phyloP scores from a whole-genome alignment of 331 rosid genomes.

The Phaseolus coccineus region DNA sequence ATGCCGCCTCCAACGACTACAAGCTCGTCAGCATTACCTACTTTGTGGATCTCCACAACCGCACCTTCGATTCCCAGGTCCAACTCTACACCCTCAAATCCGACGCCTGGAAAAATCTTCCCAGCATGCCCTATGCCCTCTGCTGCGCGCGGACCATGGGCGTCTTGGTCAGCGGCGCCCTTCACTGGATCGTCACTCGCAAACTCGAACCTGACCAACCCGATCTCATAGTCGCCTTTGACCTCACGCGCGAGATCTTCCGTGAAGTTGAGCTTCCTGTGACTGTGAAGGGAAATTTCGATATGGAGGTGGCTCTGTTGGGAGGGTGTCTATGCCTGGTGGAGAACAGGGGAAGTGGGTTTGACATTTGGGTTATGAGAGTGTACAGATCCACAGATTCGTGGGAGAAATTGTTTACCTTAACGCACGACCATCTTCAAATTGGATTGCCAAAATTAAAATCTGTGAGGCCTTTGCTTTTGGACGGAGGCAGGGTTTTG shows the following conservation, averaged over 20 bases:
- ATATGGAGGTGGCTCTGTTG: slow-evolving; percentile 58
- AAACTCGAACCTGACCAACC: slow-evolving; percentile 41
- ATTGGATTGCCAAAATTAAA: slow-evolving; percentile 27
- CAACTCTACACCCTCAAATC: slow-evolving; percentile 58
- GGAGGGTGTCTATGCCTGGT: slow-evolving; percentile 62
- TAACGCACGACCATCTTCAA: slow-evolving; percentile 26
- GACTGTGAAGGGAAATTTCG: slow-evolving; percentile 28
- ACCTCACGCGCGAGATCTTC: slow-evolving; percentile 51
- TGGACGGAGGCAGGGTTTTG: slow-evolving; percentile 51
- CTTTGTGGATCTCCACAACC: slow-evolving; percentile 50
- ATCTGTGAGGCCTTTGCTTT: slow-evolving; percentile 65
- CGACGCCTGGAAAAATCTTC: slow-evolving; percentile 58
- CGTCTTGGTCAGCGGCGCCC: slow-evolving; percentile 50
- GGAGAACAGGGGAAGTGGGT: slow-evolving; percentile 44
- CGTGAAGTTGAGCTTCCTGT: slow-evolving; percentile 66
- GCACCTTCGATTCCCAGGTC: slow-evolving; percentile 53
- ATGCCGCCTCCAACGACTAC: slow-evolving; percentile 51
- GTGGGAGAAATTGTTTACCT: slow-evolving; percentile 60
- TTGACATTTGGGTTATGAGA: slow-evolving; percentile 75
- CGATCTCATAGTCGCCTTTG: slow-evolving; percentile 62
- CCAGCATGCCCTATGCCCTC: slow-evolving; percentile 63
- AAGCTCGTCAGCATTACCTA: slow-evolving; percentile 71
- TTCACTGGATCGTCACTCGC: slow-evolving; percentile 79
- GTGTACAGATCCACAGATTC: slow-evolving; percentile 59
- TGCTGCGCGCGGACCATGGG: slow-evolving; percentile 70